phyloP scores from a whole-genome alignment of 768 basidiomycete genomes.

The Hygrocybe coccinea region DNA sequence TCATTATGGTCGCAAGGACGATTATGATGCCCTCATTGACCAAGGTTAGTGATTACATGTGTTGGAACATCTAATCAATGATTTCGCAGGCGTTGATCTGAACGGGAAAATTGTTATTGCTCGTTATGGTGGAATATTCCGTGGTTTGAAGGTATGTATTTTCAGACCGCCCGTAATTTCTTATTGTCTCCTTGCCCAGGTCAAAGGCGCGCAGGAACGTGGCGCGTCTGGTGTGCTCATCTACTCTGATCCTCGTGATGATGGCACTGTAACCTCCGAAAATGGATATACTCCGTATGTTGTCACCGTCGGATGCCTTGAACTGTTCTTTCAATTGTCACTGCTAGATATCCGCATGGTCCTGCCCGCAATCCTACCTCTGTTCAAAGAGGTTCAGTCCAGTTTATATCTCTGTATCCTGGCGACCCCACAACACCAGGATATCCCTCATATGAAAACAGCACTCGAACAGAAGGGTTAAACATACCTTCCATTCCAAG shows the following conservation, averaged over 20 bases:
- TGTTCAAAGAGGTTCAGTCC: conserved; percentile 82
- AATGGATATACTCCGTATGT: conserved; percentile 81
- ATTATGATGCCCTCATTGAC: conserved; percentile 49
- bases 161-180: conserved; percentile 16
- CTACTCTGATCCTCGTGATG: conserved; percentile 82
- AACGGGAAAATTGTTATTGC: conserved; percentile 73
- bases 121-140: conserved; percentile 72
- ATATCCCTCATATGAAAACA: conserved; percentile 79
- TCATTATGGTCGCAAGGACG: conserved; percentile 70
- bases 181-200: conserved; percentile 34
- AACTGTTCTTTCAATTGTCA: too few relatives aligned
- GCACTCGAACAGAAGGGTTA: conserved; percentile 52
- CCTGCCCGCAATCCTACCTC: conserved; percentile 83
- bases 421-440: conserved; percentile 87
- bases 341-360: conserved; percentile 33
- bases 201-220: conserved; percentile 77
- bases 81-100: conserved; percentile 57
- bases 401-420: conserved; percentile 61
- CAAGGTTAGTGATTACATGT: too few relatives aligned
- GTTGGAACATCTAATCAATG: too few relatives aligned
- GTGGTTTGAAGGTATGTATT: conserved; percentile 73
- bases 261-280: conserved; percentile 68
- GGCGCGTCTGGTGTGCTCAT: conserved; percentile 78
- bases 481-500: conserved; percentile 77
- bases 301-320: conserved; percentile 23